Evolutionary conservation across 148 eudicot species (phyloP).

Genomic region (Amaranthus hypochondriacus): DNA sequence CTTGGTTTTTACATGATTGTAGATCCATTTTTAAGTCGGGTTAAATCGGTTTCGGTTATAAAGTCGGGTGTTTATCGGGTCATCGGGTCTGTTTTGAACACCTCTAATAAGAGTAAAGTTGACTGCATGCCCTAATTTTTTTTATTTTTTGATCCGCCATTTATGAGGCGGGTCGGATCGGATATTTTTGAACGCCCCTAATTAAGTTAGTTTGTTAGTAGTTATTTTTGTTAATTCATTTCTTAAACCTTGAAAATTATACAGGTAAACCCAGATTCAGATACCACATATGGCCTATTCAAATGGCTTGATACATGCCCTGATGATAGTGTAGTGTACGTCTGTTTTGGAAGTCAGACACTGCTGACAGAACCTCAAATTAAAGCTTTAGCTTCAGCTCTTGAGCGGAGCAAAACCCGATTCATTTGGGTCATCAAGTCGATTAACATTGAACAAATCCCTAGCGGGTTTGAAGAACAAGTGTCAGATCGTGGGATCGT

Average conservation of each 20-base stretch:
- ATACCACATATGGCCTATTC: conserved; percentile 15
- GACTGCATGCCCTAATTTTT: too few species aligned
- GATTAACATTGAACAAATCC: conserved; percentile 25
- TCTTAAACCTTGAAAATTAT: neutral
- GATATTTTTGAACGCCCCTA: too few species aligned
- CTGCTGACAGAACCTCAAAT: conserved; percentile 35
- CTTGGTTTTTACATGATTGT: too few species aligned
- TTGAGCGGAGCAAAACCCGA: conserved; percentile 40
- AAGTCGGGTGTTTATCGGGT: too few species aligned
- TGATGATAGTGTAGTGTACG: conserved; percentile 49
- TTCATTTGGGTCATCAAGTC: conserved; percentile 53
- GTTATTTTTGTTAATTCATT: too few species aligned
- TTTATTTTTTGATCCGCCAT: too few species aligned
- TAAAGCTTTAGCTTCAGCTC: conserved; percentile 43
- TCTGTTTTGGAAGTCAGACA: conserved; percentile 67
- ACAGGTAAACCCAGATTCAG: conserved; percentile 13
- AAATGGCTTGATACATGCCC: conserved; percentile 54
- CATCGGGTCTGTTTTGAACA: too few species aligned
- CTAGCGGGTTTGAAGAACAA: conserved; percentile 31
- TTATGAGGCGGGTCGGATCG: too few species aligned
- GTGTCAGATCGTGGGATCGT: conserved; percentile 39
- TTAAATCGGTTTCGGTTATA: too few species aligned
- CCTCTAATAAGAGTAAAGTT: too few species aligned
- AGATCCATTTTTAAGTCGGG: too few species aligned
- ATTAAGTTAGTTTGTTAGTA: too few species aligned